Evolutionary conservation across 352 stramenopile species (phyloP), one percentile per base, ranked within the genome.

Genomic region (Albugo candida): DNA sequence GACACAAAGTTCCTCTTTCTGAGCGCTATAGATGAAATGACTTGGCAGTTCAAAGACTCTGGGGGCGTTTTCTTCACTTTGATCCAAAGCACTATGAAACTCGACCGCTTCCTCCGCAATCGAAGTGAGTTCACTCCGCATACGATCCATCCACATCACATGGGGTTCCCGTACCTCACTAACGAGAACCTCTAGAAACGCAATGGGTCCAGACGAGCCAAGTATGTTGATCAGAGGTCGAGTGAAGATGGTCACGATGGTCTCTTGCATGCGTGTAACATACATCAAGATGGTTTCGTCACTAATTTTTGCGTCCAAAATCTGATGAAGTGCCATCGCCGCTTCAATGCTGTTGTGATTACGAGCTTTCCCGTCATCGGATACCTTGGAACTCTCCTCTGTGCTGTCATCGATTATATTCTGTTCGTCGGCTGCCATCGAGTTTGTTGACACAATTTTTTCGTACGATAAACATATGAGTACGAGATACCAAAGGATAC

Each of bases 61-160:
- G 58, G 84, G 72, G 19, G 67, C 51, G 21, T 82, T 67, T 19
- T 67, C 60, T 19, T 43, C 38, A 24, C 58, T 77, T 27, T 61
- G 56, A 47, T 84, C 69, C 27, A 81, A 36, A 0, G 59, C 65
- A 20, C 62, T 65, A 39, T 88, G 76, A 38, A 84, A 85, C 31
- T 84, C 66, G 10, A 88, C 69, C 18, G 70, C 76, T 50, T 64
- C 60, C 18, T 77, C 66, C 4, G 78, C 67, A 11, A 91, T 65
- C 20, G 61, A 61, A 12, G 75, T 69, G 49, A 88, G 47, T 47
- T 91, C 75, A 39, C 70, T 76, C 6, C 78, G 69, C 78, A 91
- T 91, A 13, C 60, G 70, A 13, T 82, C 67, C 11, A 71, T 91
- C 78, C 78, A 91, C 78, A 91, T 91, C 11, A 91, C 71, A 34